Base-by-base conservation (phyloP, 371 early-diverging fungal species). In the Umbelopsis sp. region DNA sequence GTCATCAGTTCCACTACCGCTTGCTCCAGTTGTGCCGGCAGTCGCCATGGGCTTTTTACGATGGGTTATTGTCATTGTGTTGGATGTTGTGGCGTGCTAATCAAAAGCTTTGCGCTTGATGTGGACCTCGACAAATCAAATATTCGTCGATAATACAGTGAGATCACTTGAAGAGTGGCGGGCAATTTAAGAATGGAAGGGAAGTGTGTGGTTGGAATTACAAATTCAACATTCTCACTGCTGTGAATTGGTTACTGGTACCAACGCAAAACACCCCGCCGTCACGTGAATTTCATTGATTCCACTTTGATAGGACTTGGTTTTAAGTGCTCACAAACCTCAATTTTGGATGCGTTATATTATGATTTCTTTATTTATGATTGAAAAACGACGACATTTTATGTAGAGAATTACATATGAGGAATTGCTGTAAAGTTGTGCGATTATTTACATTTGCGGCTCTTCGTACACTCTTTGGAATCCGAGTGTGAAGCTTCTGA, bases 51-150 rank as follows among this genome's bases (percentile, higher is more conserved):
- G 76, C 52, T 80, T 80, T 70, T 76, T 75, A 52, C 83, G 74
- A 73, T 83, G 81, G 38, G 83, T 79, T 38, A 83, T 83, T 53
- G 83, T 83, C 83, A 83, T 83, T 66, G 38, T 44, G 50, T 32
- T 76, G 72, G 65, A 57, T 57, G 57, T 29, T 57, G 57, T 29
- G 18, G 18, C 14, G 29, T 35, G 57, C 29, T 57, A 57, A 35
- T 57, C 57, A 35, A 35, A 57, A 57, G 57, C 57, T 4, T 6
- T 18, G 37, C 11, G 35, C 35, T 57, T 18, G 35, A 16, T 37
- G 18, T 25, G 14, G 14, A 57, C 35, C 7, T 57, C 35, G 35
- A 57, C 37, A 35, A 32, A 57, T 12, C 35, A 12, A 57, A 18
- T 57, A 57, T 57, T 35, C 29, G 57, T 35, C 57, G 14, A 32